Conservation (phyloP, 257 asterid species). For the Mentha longifolia region DNA sequence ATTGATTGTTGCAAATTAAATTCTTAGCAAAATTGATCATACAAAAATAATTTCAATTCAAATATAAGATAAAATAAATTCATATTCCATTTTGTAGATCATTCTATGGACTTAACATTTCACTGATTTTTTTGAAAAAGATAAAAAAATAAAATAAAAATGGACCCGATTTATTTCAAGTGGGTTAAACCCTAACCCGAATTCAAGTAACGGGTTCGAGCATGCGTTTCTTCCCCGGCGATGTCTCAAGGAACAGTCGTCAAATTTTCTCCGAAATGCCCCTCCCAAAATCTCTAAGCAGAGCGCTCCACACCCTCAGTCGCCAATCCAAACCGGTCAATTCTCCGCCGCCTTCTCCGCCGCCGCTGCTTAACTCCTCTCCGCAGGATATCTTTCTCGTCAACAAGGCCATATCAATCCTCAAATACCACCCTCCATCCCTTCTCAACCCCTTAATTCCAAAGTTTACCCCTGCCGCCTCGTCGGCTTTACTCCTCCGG, state of each 20-base stretch:
- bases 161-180: background rate
- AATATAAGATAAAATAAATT: no score
- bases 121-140: no score
- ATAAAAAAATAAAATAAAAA: no score
- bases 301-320: constrained; percentile 44
- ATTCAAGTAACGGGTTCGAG: no score
- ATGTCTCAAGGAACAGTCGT: background rate
- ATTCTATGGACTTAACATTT: no score
- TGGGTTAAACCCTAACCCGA: constrained; percentile 4
- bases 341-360: constrained; percentile 25
- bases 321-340: constrained; percentile 33
- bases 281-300: constrained; percentile 43
- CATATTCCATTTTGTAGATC: background rate
- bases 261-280: constrained; percentile 47
- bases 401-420: constrained; percentile 59
- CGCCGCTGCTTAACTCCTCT: constrained; percentile 41
- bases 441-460: constrained; percentile 55
- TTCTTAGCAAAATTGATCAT: no score
- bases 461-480: constrained; percentile 67
- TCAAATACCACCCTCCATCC: constrained; percentile 54
- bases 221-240: background rate
- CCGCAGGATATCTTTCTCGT: constrained; percentile 51
- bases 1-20: no score
- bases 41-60: no score
- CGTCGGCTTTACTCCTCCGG: constrained; percentile 68